phyloP scores from a whole-genome alignment of 179 eudicot genomes.

The Amaranthus tricolor region DNA sequence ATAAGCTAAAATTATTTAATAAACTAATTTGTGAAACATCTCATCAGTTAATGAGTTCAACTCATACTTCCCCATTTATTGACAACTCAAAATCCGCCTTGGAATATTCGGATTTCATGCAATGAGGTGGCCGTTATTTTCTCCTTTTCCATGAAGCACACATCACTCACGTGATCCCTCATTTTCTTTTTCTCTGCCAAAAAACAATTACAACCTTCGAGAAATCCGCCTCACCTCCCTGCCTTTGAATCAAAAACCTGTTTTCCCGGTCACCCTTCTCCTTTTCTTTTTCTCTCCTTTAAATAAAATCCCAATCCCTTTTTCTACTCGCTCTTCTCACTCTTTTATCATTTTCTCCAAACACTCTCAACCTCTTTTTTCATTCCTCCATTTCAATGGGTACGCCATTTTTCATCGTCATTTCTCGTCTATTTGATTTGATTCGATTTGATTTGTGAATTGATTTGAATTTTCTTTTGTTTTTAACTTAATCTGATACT shows the following conservation, averaged over 20 bases:
- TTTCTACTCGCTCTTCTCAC: background rate
- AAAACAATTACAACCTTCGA: no score
- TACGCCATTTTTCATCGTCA: background rate
- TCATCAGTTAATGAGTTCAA: no score
- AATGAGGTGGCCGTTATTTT: no score
- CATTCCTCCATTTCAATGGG: constrained; percentile 25
- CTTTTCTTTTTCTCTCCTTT: constrained; percentile 6
- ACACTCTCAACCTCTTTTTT: constrained; percentile 3
- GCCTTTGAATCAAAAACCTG: constrained; percentile 2
- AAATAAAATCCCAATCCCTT: constrained; percentile 22
- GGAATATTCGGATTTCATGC: no score
- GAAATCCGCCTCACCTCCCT: no score
- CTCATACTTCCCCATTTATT: no score
- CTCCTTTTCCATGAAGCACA: no score
- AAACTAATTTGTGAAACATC: no score
- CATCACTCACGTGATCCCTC: no score
- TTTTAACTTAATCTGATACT: background rate
- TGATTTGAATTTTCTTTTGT: background rate
- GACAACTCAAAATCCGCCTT: no score
- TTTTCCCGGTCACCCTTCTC: constrained; percentile 13
- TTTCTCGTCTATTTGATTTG: background rate
- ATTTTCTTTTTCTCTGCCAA: no score
- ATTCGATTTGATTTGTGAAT: background rate
- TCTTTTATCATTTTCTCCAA: background rate
- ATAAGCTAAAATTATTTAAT: no score